Evolutionary conservation across 805 yeast species (phyloP).

Genomic region (Jamesozyma gamospora): DNA sequence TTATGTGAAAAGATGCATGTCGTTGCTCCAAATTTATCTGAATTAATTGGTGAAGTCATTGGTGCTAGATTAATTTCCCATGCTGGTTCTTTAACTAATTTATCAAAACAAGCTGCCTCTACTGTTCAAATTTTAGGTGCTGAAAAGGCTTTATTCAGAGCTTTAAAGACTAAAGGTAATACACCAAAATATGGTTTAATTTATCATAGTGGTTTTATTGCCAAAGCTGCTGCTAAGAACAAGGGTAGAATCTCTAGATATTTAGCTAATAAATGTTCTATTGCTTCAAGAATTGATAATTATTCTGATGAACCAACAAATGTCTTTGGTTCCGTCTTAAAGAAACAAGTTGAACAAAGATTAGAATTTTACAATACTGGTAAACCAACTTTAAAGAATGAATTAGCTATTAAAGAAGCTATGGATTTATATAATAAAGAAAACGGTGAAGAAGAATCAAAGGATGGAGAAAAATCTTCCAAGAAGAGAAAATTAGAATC

Average conservation of each 20-base stretch:
- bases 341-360: conserved; percentile 97
- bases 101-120: conserved; percentile 97
- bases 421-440: conserved; percentile 50
- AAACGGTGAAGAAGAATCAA: conserved; percentile 35
- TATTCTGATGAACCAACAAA: conserved; percentile 90
- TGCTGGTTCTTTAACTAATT: conserved; percentile 93
- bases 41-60: conserved; percentile 95
- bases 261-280: conserved; percentile 97
- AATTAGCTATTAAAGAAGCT: conserved; percentile 90
- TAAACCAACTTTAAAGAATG: conserved; percentile 90
- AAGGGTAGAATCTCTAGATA: conserved; percentile 98
- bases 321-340: conserved; percentile 81
- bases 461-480: conserved; percentile 20
- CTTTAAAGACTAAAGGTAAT: conserved; percentile 91
- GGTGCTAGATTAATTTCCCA: conserved; percentile 98
- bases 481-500: conserved; percentile 25
- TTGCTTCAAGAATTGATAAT: conserved; percentile 97
- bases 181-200: conserved; percentile 94
- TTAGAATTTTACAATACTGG: conserved; percentile 93
- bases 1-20: conserved; percentile 92
- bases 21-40: conserved; percentile 95
- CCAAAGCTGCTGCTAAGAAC: conserved; percentile 89
- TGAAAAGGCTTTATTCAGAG: conserved; percentile 93
- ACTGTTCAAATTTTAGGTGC: conserved; percentile 98
- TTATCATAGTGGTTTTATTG: conserved; percentile 90